Base-by-base conservation (phyloP, 2,329 filamentous ascomycete genomes). In the Cladophialophora chaetospira region DNA sequence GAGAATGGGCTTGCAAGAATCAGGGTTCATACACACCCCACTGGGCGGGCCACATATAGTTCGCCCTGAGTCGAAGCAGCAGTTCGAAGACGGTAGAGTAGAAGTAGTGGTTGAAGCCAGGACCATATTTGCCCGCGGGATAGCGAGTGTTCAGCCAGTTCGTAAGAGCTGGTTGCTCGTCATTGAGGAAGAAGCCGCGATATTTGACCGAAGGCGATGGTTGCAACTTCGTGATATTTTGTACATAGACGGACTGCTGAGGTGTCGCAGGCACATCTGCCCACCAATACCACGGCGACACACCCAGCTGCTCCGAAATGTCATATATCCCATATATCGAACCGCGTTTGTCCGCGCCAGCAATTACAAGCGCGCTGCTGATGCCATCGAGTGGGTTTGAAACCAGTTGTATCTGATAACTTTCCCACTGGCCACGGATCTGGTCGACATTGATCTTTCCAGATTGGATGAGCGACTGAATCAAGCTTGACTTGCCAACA, bases 21-120 rank as follows among this genome's bases (percentile, higher is more conserved):
- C 23, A 2, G 13, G 26, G n/a, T 17, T 6, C 13, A n/a, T 19
- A 40, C 53, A 35, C 40, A 51, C 79, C 82, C 88, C 87, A 91
- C 68, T 83, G 77, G 1, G 86, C 81, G 0, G 88, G 88, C 88
- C 88, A 91, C 47, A 91, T 75, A 66, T 89, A 90, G 70, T 91
- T 91, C 13, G 87, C 87, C 33, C 83, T 80, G 25, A 88, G 77
- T 5, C 88, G 80, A 4, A 91, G 80, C 1, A 90, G 73, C 1
- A 91, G 75, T 72, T 91, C 88, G 60, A 88, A 89, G 17, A 91
- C 82, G 17, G 82, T 80, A 3, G 79, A 74, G 70, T 91, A 89
- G 69, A 90, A 88, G 3, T 82, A 78, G n/a, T 81, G 75, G 55
- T 82, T 82, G 55, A 70, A 76, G 0, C 74, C 71, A 44, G 71